Evolutionary conservation across 352 stramenopile species (phyloP).

Genomic region (Phytophthora ramorum): DNA sequence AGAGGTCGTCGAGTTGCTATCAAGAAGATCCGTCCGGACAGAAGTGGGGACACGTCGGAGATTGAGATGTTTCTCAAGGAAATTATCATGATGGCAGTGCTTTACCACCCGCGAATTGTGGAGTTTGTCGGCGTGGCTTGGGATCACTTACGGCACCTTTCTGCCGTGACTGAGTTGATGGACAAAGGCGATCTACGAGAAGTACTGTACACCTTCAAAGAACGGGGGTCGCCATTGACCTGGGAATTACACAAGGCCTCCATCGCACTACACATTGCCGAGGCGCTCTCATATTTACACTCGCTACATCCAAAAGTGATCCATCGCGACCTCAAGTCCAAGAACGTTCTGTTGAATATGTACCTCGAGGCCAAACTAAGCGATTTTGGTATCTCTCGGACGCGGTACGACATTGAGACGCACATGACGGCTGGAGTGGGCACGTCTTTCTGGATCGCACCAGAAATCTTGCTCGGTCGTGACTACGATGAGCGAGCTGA

Average conservation of each 20-base stretch:
- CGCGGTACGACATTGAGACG: slow-evolving; percentile 51
- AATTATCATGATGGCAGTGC: slow-evolving; percentile 46
- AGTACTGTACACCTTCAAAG: slow-evolving; percentile 54
- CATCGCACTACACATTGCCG: slow-evolving; percentile 61
- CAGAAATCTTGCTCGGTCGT: slow-evolving; percentile 56
- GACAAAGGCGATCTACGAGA: slow-evolving; percentile 64
- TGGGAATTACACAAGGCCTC: slow-evolving; percentile 56
- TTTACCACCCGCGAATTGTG: slow-evolving; percentile 43
- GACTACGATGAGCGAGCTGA: slow-evolving; percentile 59
- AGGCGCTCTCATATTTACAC: slow-evolving; percentile 67
- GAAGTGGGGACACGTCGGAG: slow-evolving; percentile 25
- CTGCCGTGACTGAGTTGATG: slow-evolving; percentile 71
- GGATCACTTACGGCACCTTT: slow-evolving; percentile 55
- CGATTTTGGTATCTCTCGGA: slow-evolving; percentile 70
- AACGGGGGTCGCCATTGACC: slow-evolving; percentile 36
- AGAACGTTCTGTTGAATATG: slow-evolving; percentile 51
- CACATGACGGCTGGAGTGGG: slow-evolving; percentile 56
- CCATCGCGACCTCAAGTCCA: slow-evolving; percentile 53
- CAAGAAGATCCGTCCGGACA: slow-evolving; percentile 41
- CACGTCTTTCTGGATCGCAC: slow-evolving; percentile 73
- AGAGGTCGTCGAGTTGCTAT: slow-evolving; percentile 34
- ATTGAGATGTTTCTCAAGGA: slow-evolving; percentile 41
- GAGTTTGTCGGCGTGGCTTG: slow-evolving; percentile 45
- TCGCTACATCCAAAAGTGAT: slow-evolving; percentile 61
- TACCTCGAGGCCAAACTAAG: slow-evolving; percentile 67